phyloP scores from a whole-genome alignment of 2,329 filamentous ascomycete genomes.

The Pseudocercospora fijiensis region DNA sequence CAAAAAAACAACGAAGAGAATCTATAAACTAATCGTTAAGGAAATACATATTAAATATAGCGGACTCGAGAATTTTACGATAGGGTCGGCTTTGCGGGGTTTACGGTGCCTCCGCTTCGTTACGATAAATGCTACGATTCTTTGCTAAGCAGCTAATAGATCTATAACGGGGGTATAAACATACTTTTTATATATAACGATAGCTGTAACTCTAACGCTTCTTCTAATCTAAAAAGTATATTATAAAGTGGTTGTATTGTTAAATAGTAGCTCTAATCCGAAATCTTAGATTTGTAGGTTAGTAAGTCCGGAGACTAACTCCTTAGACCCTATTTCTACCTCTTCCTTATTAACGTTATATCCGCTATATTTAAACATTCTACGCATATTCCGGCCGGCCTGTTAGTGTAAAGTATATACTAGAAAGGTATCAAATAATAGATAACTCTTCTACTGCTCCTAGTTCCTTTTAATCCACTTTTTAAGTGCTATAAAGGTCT shows the following conservation, averaged over 20 bases:
- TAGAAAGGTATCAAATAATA: background rate
- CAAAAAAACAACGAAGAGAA: too few relatives aligned
- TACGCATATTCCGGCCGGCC: background rate
- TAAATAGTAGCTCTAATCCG: background rate
- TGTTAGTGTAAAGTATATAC: background rate
- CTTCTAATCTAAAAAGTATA: background rate
- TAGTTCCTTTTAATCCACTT: background rate
- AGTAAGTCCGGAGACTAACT: background rate
- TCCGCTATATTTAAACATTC: background rate
- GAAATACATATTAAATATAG: too few relatives aligned
- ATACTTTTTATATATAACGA: background rate
- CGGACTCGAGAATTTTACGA: background rate
- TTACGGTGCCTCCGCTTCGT: too few relatives aligned
- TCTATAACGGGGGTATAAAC: background rate
- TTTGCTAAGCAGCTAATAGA: too few relatives aligned
- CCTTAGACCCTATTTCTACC: background rate
- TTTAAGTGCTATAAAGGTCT: slow-evolving; percentile 1
- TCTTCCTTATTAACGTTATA: background rate
- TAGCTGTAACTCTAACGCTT: background rate
- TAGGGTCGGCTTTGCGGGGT: too few relatives aligned
- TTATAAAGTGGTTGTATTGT: background rate
- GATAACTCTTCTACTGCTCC: background rate
- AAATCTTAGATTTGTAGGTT: background rate
- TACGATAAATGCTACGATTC: background rate
- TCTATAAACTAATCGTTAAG: too few relatives aligned